These are phyloP conservation scores for Mantamonas sphyraenae DNA, from an alignment of 78 protist species.

Conservation along the genomic window DNA sequence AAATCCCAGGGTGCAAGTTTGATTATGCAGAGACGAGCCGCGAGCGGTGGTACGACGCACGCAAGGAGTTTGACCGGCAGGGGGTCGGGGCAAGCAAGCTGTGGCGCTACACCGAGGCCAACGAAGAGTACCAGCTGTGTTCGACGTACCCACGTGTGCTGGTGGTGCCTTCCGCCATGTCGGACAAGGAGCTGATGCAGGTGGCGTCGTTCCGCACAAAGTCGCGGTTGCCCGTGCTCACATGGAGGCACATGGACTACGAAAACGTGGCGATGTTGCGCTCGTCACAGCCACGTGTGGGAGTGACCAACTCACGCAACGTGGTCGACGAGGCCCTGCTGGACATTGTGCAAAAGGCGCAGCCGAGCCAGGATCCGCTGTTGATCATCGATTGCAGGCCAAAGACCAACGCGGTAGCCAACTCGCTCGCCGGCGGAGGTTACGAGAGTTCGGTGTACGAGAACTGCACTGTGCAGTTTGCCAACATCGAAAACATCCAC, in stretches of 20 bases:
- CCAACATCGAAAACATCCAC: conserved; percentile 82
- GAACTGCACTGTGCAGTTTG: conserved; percentile 28
- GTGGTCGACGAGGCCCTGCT: neutral
- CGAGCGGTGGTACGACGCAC: neutral
- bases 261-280: conserved; percentile 7
- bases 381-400: conserved; percentile 73
- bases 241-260: conserved; percentile 37
- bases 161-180: conserved; percentile 41
- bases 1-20: no score
- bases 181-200: conserved; percentile 21
- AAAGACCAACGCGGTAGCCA: conserved; percentile 63
- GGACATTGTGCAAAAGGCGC: no score
- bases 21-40: no score
- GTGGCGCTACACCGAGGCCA: conserved; percentile 48
- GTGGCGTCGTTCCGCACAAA: conserved; percentile 50
- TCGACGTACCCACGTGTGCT: conserved; percentile 57
- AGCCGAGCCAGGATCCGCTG: conserved; percentile 13
- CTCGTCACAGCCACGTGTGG: conserved; percentile 61
- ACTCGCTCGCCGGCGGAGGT: conserved; percentile 63
- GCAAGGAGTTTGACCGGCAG: conserved; percentile 10
- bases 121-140: conserved; percentile 47
- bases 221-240: conserved; percentile 56
- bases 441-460: conserved; percentile 52
- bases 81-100: neutral
- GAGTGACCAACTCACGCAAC: conserved; percentile 1